A percentile compares a stretch with the other conserved stretches of the same genome.
Evolutionary conservation across 768 basidiomycete genomes (phyloP).

Genomic region (Auriscalpium orientale): DNA sequence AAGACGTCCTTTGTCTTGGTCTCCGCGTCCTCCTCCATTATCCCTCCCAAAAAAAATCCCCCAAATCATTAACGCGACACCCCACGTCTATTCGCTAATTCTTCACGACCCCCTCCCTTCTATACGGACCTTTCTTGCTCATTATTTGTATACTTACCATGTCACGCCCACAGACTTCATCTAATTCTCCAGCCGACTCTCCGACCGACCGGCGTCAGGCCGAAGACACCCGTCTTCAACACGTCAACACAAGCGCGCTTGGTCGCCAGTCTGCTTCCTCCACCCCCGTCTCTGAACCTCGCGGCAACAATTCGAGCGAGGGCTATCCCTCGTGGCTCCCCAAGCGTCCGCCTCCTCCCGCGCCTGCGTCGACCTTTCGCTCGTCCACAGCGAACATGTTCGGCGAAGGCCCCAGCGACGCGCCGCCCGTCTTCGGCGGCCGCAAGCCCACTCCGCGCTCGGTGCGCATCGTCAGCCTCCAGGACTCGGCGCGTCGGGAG

Average conservation of each 20-base stretch:
- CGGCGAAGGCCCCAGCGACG: constrained; percentile 2
- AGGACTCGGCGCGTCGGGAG: constrained; percentile 41
- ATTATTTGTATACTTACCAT: neutral
- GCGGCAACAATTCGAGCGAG: constrained; percentile 26
- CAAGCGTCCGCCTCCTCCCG: constrained; percentile 66
- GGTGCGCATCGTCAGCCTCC: constrained; percentile 71
- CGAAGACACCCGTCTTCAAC: neutral
- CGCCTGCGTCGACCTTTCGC: constrained; percentile 63
- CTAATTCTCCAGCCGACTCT: neutral
- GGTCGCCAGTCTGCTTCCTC: neutral
- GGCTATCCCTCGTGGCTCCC: constrained; percentile 86
- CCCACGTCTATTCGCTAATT: neutral
- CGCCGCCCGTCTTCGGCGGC: constrained; percentile 41
- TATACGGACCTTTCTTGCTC: neutral
- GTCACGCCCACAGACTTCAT: neutral
- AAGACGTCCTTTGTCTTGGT: neutral
- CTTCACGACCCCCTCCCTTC: neutral
- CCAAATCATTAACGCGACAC: neutral
- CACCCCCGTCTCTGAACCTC: neutral
- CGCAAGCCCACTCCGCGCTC: constrained; percentile 75
- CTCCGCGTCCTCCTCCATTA: neutral
- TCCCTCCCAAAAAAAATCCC: neutral
- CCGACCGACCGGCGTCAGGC: neutral
- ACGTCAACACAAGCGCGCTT: neutral
- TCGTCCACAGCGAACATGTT: constrained; percentile 39